Evolutionary conservation across 129 eudicot genomes (phyloP).

Genomic region (Lactuca sativa): DNA sequence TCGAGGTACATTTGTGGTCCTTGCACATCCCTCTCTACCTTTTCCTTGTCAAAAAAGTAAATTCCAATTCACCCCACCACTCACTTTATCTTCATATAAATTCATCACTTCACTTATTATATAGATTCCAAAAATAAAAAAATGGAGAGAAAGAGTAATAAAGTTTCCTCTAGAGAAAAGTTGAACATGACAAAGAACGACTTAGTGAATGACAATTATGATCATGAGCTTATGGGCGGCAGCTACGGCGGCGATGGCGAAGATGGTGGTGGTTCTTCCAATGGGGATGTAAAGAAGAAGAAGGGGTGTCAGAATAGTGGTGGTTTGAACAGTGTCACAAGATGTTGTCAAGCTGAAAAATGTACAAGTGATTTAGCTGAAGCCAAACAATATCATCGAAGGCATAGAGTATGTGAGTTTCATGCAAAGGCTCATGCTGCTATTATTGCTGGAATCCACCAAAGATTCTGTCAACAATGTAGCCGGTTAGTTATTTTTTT

Average conservation of each 20-base stretch:
- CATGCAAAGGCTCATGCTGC: slow-evolving; percentile 63
- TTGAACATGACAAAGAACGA: slow-evolving; percentile 20
- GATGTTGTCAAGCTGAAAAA: slow-evolving; percentile 57
- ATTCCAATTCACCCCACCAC: slow-evolving; percentile 46
- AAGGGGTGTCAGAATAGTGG: slow-evolving; percentile 31
- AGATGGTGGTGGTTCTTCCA: slow-evolving; percentile 27
- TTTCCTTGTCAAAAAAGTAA: slow-evolving; percentile 38
- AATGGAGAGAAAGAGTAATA: slow-evolving; percentile 26
- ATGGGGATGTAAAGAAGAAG: slow-evolving; percentile 24
- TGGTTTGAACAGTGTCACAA: slow-evolving; percentile 18
- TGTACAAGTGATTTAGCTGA: slow-evolving; percentile 49
- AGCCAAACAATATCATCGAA: slow-evolving; percentile 57
- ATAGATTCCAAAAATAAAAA: slow-evolving; percentile 2
- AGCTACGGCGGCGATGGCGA: slow-evolving; percentile 12
- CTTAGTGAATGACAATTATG: slow-evolving; percentile 9
- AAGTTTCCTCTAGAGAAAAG: slow-evolving; percentile 14
- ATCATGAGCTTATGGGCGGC: slow-evolving; percentile 23
- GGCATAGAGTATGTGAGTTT: slow-evolving; percentile 65
- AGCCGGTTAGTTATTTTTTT: slow-evolving; percentile 43
- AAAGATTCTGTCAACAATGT: slow-evolving; percentile 71
- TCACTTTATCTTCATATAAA: slow-evolving; percentile 34
- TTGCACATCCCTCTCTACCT: slow-evolving; percentile 53
- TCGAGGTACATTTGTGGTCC: slow-evolving; percentile 55
- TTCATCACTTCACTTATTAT: slow-evolving; percentile 20
- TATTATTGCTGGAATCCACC: slow-evolving; percentile 50